Conservation (phyloP, 164 flowering plant genomes). For the Berberis vulgaris region DNA sequence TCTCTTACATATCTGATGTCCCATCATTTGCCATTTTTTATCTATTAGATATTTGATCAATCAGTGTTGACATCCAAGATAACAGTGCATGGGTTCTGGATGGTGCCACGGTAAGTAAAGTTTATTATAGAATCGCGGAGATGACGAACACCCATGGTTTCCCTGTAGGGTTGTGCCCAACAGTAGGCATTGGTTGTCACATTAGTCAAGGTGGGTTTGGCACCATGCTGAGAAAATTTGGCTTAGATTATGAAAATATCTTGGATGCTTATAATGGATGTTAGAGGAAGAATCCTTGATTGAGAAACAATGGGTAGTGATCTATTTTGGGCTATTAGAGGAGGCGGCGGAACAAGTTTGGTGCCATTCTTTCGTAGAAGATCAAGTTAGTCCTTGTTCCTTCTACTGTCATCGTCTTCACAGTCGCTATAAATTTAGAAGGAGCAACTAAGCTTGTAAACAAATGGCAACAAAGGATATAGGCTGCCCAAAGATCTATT, state of each 20-base stretch:
- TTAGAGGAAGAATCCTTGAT: constrained; percentile 1
- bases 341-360: constrained; percentile 8
- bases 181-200: constrained; percentile 8
- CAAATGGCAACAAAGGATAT: constrained; percentile 5
- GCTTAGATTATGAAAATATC: constrained; percentile 6
- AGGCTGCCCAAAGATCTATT: constrained; percentile 3
- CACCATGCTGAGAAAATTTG: constrained; percentile 5
- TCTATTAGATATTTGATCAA: background rate
- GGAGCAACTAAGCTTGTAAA: constrained; percentile 6
- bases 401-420: constrained; percentile 10
- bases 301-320: constrained; percentile 7
- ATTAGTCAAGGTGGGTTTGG: constrained; percentile 8
- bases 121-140: constrained; percentile 7
- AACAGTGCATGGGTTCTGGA: constrained; percentile 5
- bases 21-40: constrained; percentile 1
- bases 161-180: constrained; percentile 3
- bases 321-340: constrained; percentile 9
- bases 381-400: constrained; percentile 12
- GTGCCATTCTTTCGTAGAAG: constrained; percentile 6
- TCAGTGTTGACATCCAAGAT: constrained; percentile 1
- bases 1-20: too few species aligned
- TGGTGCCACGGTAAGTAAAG: constrained; percentile 5
- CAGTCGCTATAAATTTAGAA: constrained; percentile 1
- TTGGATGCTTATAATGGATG: constrained; percentile 2
- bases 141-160: constrained; percentile 5